These are phyloP conservation scores for Centrapalus pauciflorus DNA, from an alignment of 129 eudicot species.

Conservation along the genomic window DNA sequence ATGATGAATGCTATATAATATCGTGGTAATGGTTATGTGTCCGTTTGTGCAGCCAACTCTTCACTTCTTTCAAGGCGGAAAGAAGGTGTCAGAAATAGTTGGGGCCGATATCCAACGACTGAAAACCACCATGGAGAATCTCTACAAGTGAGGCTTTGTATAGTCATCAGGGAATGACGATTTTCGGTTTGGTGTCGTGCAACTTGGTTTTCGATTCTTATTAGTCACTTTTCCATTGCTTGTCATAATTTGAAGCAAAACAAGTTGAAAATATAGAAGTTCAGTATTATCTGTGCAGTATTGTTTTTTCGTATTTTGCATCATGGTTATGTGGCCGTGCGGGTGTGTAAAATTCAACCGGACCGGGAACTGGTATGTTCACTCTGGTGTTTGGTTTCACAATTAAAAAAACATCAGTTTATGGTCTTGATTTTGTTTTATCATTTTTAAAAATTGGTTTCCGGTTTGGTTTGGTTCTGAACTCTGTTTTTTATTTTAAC, in stretches of 20 bases:
- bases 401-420: no score
- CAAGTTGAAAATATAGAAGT: no score
- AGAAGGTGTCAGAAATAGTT: constrained; percentile 62
- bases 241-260: no score
- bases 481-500: no score
- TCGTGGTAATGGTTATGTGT: background rate
- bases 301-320: background rate
- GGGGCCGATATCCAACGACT: constrained; percentile 68
- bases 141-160: constrained; percentile 46
- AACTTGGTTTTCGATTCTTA: background rate
- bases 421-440: no score
- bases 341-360: no score
- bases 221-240: background rate
- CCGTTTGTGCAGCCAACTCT: constrained; percentile 64
- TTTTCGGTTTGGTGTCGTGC: background rate
- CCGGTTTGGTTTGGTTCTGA: no score
- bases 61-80: constrained; percentile 69
- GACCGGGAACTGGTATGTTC: no score
- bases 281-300: background rate
- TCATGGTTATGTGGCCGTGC: background rate
- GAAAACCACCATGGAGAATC: constrained; percentile 59
- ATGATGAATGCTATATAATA: no score
- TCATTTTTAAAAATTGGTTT: no score
- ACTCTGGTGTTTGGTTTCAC: no score
- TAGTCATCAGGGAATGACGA: no score